Evolutionary conservation across 1,284 basidiomycete genomes (phyloP).

Genomic region (Pseudomicrostroma phylloplanum): DNA sequence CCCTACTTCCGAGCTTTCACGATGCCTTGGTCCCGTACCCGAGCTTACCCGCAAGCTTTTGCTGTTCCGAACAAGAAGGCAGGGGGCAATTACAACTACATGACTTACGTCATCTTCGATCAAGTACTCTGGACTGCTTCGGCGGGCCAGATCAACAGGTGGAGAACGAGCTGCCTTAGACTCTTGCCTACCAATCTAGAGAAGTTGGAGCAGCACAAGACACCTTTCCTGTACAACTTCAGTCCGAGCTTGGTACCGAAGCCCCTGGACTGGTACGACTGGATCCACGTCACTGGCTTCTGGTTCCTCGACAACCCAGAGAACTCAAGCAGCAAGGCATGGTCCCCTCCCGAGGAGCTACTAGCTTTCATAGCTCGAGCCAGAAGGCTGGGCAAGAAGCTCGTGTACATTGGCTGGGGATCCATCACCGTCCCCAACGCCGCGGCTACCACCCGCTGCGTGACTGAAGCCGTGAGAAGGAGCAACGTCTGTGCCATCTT

Average conservation of each 20-base stretch:
- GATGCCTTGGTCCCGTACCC: conserved; percentile 69
- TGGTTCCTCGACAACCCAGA: conserved; percentile 62
- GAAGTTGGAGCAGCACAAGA: conserved; percentile 89
- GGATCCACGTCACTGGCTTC: conserved; percentile 79
- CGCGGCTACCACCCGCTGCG: conserved; percentile 77
- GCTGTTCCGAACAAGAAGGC: conserved; percentile 81
- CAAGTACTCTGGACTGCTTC: conserved; percentile 95
- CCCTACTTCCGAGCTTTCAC: conserved; percentile 87
- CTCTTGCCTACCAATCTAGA: conserved; percentile 78
- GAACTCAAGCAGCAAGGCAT: conserved; percentile 68
- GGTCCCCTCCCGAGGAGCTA: conserved; percentile 74
- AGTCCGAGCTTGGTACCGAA: conserved; percentile 69
- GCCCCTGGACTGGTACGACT: conserved; percentile 84
- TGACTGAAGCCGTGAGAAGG: conserved; percentile 73
- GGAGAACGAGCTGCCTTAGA: conserved; percentile 72
- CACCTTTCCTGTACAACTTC: conserved; percentile 96
- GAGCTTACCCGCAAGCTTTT: conserved; percentile 95
- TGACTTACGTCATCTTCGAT: conserved; percentile 92
- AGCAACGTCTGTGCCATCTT: conserved; percentile 84
- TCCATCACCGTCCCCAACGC: conserved; percentile 95
- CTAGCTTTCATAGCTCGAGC: conserved; percentile 75
- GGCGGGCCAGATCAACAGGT: conserved; percentile 81
- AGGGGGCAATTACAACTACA: conserved; percentile 95
- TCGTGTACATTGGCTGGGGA: conserved; percentile 98
- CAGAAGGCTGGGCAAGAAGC: conserved; percentile 68